Percentiles rank a stretch among this genome's conserved stretches.
Conservation (phyloP, 2,329 filamentous ascomycete species). For the Aspergillus quadricinctus region DNA sequence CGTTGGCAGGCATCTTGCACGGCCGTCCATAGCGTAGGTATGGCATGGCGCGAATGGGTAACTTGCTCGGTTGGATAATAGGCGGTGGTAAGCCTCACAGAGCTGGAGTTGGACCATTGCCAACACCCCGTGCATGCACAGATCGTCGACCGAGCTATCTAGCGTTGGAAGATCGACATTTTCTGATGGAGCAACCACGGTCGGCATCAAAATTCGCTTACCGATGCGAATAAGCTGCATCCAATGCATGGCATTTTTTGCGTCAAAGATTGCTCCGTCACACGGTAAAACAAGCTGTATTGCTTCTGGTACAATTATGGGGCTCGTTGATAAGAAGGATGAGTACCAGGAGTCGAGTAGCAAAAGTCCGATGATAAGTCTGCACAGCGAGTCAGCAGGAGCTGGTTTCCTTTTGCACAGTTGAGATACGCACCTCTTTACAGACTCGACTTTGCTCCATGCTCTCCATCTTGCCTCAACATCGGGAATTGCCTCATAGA, state of each 20-base stretch:
- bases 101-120: slow-evolving; percentile 40
- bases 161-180: slow-evolving; percentile 31
- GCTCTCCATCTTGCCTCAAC: slow-evolving; percentile 48
- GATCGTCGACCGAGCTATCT: slow-evolving; percentile 30
- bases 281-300: slow-evolving; percentile 46
- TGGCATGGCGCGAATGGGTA: slow-evolving; percentile 42
- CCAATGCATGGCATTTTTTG: slow-evolving; percentile 35
- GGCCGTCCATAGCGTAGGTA: slow-evolving; percentile 46
- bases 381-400: slow-evolving; percentile 11
- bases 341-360: slow-evolving; percentile 48
- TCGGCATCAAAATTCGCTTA: slow-evolving; percentile 31
- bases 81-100: slow-evolving; percentile 41
- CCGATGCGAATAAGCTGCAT: slow-evolving; percentile 33
- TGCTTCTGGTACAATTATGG: slow-evolving; percentile 44
- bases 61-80: slow-evolving; percentile 36
- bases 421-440: slow-evolving; percentile 37
- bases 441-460: slow-evolving; percentile 51
- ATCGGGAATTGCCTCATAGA: slow-evolving; percentile 43
- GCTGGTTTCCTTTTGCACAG: not conserved
- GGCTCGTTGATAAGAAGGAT: slow-evolving; percentile 44
- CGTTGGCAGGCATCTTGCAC: slow-evolving; percentile 38
- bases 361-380: slow-evolving; percentile 45
- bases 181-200: slow-evolving; percentile 33
- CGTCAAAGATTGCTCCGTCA: slow-evolving; percentile 43
- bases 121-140: slow-evolving; percentile 36